Conservation (phyloP, 129 eudicot genomes). For the Ambrosia artemisiifolia region DNA sequence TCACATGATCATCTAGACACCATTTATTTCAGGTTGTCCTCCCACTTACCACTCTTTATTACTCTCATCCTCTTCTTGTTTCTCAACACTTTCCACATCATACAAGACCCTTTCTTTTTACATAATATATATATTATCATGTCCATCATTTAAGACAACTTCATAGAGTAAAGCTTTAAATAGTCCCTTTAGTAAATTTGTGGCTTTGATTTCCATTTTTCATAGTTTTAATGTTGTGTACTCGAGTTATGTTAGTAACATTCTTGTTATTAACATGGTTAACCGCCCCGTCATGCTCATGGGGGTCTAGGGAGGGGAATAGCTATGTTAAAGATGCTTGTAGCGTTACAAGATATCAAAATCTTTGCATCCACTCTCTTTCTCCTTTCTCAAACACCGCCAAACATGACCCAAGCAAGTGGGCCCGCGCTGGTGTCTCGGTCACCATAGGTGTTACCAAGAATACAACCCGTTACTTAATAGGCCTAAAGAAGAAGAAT, state of each 20-base stretch:
- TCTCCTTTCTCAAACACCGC: slow-evolving; percentile 63
- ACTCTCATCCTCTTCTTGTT: slow-evolving; percentile 70
- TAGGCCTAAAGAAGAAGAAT: slow-evolving; percentile 23
- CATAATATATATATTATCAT: slow-evolving; percentile 7
- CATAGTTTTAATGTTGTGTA: background rate
- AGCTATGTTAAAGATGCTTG: slow-evolving; percentile 68
- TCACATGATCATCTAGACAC: slow-evolving; percentile 52
- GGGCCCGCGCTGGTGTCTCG: slow-evolving; percentile 94
- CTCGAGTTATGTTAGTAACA: slow-evolving; percentile 8
- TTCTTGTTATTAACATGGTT: slow-evolving; percentile 35
- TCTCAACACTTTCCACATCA: slow-evolving; percentile 32
- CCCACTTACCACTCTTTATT: slow-evolving; percentile 45
- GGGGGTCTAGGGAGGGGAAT: slow-evolving; percentile 8
- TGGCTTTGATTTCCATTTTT: background rate
- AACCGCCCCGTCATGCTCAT: slow-evolving; percentile 17
- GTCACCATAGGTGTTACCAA: slow-evolving; percentile 76
- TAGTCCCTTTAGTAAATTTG: background rate
- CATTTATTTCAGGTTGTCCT: slow-evolving; percentile 33
- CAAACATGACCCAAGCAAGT: slow-evolving; percentile 50
- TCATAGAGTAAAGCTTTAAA: slow-evolving; percentile 7
- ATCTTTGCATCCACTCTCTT: slow-evolving; percentile 60
- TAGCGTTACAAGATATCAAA: slow-evolving; percentile 61
- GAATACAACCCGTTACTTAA: slow-evolving; percentile 33
- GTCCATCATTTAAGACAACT: background rate
- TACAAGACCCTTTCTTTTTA: slow-evolving; percentile 14